Base-by-base conservation (phyloP, 345 rosid species). In the Salix exigua region DNA sequence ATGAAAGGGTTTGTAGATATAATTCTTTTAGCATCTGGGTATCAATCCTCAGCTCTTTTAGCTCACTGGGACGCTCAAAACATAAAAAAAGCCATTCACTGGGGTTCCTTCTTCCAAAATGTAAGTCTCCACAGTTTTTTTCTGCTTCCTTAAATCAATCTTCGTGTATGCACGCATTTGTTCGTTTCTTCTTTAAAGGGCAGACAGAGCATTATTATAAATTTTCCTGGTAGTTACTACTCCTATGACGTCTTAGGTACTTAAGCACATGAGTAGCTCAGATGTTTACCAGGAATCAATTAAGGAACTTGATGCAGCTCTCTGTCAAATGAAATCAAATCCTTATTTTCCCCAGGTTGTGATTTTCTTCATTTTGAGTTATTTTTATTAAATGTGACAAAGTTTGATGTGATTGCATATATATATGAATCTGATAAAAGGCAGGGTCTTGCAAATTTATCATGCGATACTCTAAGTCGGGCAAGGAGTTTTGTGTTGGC, bases 341-440 rank as follows among this genome's bases (percentile, higher is more conserved):
- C 81, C 96, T 44, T 86, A 85, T 73, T 92, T 94, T 75, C 96
- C 98, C 81, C 88, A 88, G 96, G 97, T 94, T 78, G 76, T 55
- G 31, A 21, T 37, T 35, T 63, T n/a, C 18, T 1, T 50, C 23
- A 14, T 16, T 44, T 44, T 44, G 50, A 44, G 50, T 13, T 44
- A 44, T 14, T 44, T 44, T 44, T 13, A 44, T 44, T 44, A 44
- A 12, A 4, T 44, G 14, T 13, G 50, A 13, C 50, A 44, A 10
- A 69, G 16, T 68, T 67, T 7, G 5, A 37, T 38, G 62, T 58
- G 71, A 42, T 68, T 46, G 33, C 71, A 1, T 68, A 58, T 77
- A 40, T n/a, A 2, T 31, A 12, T 44, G 44, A 40, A 58, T 58
- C 63, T 58, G 25, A 58, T 58, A 70, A 51, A 37, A 40, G 70